phyloP scores from a whole-genome alignment of 192 early-diverging fungal genomes.

The Coemansia sp. region DNA sequence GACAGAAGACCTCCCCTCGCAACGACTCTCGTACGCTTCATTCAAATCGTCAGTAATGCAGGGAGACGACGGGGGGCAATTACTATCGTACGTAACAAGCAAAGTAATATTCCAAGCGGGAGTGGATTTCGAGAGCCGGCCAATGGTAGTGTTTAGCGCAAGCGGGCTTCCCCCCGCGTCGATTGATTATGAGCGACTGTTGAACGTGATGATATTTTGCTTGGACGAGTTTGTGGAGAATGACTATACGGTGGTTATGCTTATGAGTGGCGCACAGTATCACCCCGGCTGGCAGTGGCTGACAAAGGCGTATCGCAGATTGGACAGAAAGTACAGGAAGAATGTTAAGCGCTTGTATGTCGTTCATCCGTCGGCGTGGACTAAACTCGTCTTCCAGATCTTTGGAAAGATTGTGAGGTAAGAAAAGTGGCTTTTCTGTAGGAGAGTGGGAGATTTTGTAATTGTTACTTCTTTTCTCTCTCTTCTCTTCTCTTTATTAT shows the following conservation, averaged over 20 bases:
- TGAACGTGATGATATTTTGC: constrained; percentile 60
- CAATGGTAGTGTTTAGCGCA: constrained; percentile 79
- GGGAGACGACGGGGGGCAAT: constrained; percentile 36
- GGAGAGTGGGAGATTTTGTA: neutral
- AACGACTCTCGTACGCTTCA: constrained; percentile 14
- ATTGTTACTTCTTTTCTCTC: neutral
- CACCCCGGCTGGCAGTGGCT: constrained; percentile 81
- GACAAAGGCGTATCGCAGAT: constrained; percentile 69
- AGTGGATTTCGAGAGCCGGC: constrained; percentile 78
- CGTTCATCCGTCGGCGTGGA: constrained; percentile 82
- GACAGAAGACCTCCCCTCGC: neutral
- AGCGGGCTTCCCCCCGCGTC: constrained; percentile 75
- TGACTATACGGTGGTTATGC: constrained; percentile 86
- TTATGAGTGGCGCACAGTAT: constrained; percentile 69
- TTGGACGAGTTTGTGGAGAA: constrained; percentile 82
- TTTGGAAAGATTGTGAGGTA: constrained; percentile 47
- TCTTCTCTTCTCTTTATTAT: neutral
- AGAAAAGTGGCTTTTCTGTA: neutral
- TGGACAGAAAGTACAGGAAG: constrained; percentile 85
- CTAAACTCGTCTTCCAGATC: constrained; percentile 38
- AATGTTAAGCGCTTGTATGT: constrained; percentile 89
- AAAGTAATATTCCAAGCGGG: constrained; percentile 57
- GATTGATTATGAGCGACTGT: constrained; percentile 76
- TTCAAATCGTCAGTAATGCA: constrained; percentile 39
- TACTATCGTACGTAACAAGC: constrained; percentile 43